A percentile compares a stretch with the other conserved stretches of the same genome.
These are phyloP conservation scores for Aspergillus unguis DNA, from an alignment of 2,329 filamentous ascomycete species.

Conservation along the genomic window DNA sequence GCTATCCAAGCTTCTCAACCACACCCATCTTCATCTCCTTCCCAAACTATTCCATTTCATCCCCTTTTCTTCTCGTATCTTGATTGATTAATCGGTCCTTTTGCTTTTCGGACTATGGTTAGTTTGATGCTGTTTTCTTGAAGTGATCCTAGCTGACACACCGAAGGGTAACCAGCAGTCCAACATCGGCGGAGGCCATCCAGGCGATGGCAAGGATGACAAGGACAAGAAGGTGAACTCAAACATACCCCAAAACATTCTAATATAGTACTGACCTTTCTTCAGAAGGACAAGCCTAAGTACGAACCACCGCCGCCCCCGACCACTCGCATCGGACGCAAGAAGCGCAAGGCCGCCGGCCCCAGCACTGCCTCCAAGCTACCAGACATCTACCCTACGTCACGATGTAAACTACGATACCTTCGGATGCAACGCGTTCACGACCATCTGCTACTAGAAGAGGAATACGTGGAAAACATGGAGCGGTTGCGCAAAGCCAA, in stretches of 20 bases:
- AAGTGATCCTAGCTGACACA: slow-evolving; percentile 21
- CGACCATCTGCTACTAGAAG: slow-evolving; percentile 92
- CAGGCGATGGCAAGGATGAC: slow-evolving; percentile 73
- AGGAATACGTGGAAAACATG: slow-evolving; percentile 99
- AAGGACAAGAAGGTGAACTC: slow-evolving; percentile 83
- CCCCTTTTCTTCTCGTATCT: not conserved
- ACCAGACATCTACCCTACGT: slow-evolving; percentile 88
- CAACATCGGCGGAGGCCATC: slow-evolving; percentile 71
- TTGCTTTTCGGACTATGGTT: slow-evolving; percentile 32
- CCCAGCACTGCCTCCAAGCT: slow-evolving; percentile 94
- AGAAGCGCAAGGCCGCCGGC: slow-evolving; percentile 95
- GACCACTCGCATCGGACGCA: slow-evolving; percentile 92
- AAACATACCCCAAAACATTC: too few species aligned
- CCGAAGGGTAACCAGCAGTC: slow-evolving; percentile 61
- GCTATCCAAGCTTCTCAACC: slow-evolving; percentile 12
- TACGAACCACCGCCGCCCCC: slow-evolving; percentile 97
- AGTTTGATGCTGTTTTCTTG: slow-evolving; percentile 17
- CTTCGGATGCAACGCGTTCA: slow-evolving; percentile 98
- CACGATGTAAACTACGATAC: slow-evolving; percentile 94
- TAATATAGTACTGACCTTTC: not conserved
- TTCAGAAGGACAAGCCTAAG: slow-evolving; percentile 98
- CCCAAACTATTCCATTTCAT: not conserved
- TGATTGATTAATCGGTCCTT: slow-evolving; percentile 6
- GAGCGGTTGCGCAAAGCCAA: slow-evolving; percentile 93
- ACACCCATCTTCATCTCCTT: slow-evolving; percentile 16